Evolutionary conservation across 2,329 filamentous ascomycete genomes (phyloP), one percentile per base, ranked within the genome.

Genomic region (Colletotrichum spinosum): DNA sequence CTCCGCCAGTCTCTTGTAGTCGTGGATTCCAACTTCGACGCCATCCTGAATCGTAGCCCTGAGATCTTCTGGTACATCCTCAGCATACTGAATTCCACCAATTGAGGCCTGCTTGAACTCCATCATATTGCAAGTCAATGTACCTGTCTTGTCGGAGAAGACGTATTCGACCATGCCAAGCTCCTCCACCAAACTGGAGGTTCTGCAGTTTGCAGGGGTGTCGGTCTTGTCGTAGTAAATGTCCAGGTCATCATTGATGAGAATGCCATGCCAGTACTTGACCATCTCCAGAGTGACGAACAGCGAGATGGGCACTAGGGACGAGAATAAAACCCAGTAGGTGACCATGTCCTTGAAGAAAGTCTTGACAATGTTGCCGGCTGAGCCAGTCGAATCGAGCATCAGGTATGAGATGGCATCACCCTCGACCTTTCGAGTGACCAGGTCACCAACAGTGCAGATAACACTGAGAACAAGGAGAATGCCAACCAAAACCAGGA

Each of bases 121-220:
- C 96, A 99, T 98, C 85, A 93, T 90, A 75, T 98, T 98, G 80
- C 94, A 97, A n/a, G 95, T 98, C 73, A 98, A 82, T 4, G 95
- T 98, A 48, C 95, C 95, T 2, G 95, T 98, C 83, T 98, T 98
- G 83, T 98, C 95, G 0, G 94, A 97, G 77, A 99, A 99, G 69
- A 99, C 96, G 73, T 97, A 99, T 74, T 98, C 96, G 49, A 99
- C 97, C 86, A 98, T 97, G 60, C 96, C 96, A 49, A 99, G 81
- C 75, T 99, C 97, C 80, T 99, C 96, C 10, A 99, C 96, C 75
- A 99, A 83, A 70, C 94, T 97, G 2, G 95, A 98, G 0, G 96
- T 99, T 72, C 96, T 89, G 79, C 96, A 99, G 69, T 96, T 97
- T 6, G 96, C 94, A 11, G 96, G 94, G 0, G 95, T 99, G 73